Base-by-base conservation (phyloP, 1,284 basidiomycete genomes). In the Boletus semigastroideus region DNA sequence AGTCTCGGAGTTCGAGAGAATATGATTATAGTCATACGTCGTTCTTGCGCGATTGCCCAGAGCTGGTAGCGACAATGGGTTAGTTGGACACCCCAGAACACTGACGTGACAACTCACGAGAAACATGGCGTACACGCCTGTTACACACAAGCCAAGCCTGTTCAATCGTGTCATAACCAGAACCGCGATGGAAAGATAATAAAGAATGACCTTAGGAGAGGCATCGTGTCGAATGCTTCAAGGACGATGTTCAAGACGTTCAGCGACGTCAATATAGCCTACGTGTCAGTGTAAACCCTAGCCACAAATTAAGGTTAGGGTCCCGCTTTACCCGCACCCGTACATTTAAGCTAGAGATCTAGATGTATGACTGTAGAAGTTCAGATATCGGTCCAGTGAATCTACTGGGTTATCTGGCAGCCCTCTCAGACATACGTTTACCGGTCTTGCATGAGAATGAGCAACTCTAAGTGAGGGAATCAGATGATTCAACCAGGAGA, bases 21-120 rank as follows among this genome's bases (percentile, higher is more conserved):
- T 13, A 37, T 20, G 22, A 14, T 16, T 19, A 17, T 22, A n/a
- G 74, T 11, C 86, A 66, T 72, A 94, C 92, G 68, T 73, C 92
- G 79, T 75, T 96, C 92, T 75, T 96, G 93, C 16, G 92, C 91
- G 50, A 96, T 85, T 14, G 92, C 92, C 92, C 92, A 96, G 49
- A 94, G 71, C 57, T 56, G 46, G 57, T 57, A 49, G 58, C 57
- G 22, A 46, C 36, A 12, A 56, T 34, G 37, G 34, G 42, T 51
- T 38, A 48, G 30, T 33, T 51, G 14, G 43, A 40, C 33, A 37
- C 11, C 36, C 6, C 22, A 13, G 53, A 25, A 55, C 20, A 49
- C 44, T 3, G 31, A 37, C 49, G 5, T 1, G 33, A 39, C 41
- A 1, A 72, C 82, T 65, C 63, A 87, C 86, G 61, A 90, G 72